Base-by-base conservation (phyloP, 768 basidiomycete species). In the Tulasnella sp. region DNA sequence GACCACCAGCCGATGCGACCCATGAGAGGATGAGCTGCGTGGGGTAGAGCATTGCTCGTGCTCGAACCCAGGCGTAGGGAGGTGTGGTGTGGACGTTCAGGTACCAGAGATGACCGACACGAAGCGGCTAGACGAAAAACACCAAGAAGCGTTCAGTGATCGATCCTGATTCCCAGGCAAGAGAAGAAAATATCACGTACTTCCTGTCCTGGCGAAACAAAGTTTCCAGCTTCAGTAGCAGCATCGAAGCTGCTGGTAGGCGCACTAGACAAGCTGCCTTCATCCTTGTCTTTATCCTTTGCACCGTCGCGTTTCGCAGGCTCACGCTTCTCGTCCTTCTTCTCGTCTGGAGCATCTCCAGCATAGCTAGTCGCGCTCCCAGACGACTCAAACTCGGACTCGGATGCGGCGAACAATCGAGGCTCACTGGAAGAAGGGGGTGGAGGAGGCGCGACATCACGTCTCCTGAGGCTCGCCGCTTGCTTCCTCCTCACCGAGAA, bases 71-170 rank as follows among this genome's bases (percentile, higher is more conserved):
- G 60, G 76, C 72, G 69, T 83, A 92, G 0, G 87, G 86, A 21
- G 84, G 81, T 3, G 79, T 68, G 0, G 85, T 84, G 66, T 96
- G 92, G 0, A 94, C 92, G 59, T 96, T 94, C 55, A 96, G 80
- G 67, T 92, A 96, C 85, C 89, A 94, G 0, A 96, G 72, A 12
- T 83, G 73, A 12, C 92, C 92, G 42, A 89, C 85, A 59, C 88
- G 84, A 11, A 89, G 73, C 3, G 92, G 91, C 92, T 94, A 66
- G n/a, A 65, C 61, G 41, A 22, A 38, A 22, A n/a, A n/a, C n/a
- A n/a, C n/a, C n/a, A n/a, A 48, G 59, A 46, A 49, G 41, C 15
- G 10, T 22, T 57, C 21, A 49, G 21, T 38, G 10, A 38, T 12
- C 44, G 54, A 50, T 60, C 54, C 27, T n/a, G n/a, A n/a, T n/a